Evolutionary conservation across 768 basidiomycete genomes (phyloP).

Genomic region (Galerina sulciceps): DNA sequence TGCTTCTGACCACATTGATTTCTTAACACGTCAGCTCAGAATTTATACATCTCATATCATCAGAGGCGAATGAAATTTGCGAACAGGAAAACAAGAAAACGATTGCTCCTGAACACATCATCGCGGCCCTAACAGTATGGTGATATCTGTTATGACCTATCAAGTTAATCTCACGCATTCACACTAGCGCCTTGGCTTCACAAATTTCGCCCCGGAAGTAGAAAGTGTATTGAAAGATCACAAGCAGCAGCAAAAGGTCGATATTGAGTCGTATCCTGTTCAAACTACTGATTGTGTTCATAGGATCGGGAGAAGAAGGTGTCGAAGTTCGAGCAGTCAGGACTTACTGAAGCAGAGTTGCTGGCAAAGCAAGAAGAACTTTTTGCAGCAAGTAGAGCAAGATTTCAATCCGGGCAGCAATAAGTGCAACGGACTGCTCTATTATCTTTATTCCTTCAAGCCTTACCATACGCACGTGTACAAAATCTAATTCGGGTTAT

Average conservation of each 20-base stretch:
- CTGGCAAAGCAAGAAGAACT: constrained; percentile 85
- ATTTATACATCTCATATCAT: constrained; percentile 97
- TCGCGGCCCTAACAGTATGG: constrained; percentile 79
- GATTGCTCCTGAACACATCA: constrained; percentile 97
- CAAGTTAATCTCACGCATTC: constrained; percentile 9
- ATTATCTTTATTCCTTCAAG: constrained; percentile 31
- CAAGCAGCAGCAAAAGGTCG: constrained; percentile 92
- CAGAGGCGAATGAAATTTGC: constrained; percentile 97
- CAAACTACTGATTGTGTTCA: constrained; percentile 13
- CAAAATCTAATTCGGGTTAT: constrained; percentile 37
- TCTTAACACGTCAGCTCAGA: constrained; percentile 54
- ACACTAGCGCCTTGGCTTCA: constrained; percentile 86
- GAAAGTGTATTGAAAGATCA: constrained; percentile 94
- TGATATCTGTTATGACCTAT: not conserved
- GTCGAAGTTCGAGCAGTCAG: constrained; percentile 86
- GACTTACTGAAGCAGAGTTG: constrained; percentile 90
- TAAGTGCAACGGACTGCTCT: constrained; percentile 15
- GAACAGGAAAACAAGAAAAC: constrained; percentile 99
- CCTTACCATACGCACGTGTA: constrained; percentile 36
- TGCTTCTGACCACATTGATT: constrained; percentile 7
- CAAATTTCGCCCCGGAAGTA: constrained; percentile 87
- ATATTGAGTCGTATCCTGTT: constrained; percentile 21
- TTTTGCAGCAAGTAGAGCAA: constrained; percentile 90
- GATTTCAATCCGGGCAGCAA: constrained; percentile 39
- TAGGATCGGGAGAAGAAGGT: constrained; percentile 93